These are phyloP conservation scores for Microcyclospora tardicrescens DNA, from an alignment of 2,329 filamentous ascomycete species.

Conservation along the genomic window DNA sequence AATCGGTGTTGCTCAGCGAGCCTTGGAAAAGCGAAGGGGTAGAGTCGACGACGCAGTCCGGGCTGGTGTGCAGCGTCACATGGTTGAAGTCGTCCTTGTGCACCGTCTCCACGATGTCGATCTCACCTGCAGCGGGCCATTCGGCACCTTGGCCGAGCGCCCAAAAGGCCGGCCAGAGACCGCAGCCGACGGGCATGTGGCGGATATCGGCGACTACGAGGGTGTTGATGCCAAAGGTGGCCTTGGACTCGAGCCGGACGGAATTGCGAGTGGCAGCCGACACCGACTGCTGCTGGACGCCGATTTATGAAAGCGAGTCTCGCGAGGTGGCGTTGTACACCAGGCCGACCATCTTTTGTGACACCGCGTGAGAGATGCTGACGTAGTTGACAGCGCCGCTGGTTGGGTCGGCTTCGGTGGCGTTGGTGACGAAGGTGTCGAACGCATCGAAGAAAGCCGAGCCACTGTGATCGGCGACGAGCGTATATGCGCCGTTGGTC, in stretches of 20 bases:
- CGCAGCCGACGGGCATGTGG: slow-evolving; percentile 40
- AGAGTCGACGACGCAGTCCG: slow-evolving; percentile 29
- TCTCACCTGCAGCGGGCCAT: slow-evolving; percentile 33
- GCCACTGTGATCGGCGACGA: slow-evolving; percentile 18
- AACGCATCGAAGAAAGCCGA: slow-evolving; percentile 33
- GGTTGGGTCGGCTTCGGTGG: slow-evolving; percentile 30
- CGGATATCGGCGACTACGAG: slow-evolving; percentile 37
- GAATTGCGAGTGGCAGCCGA: slow-evolving; percentile 20
- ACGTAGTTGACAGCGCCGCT: slow-evolving; percentile 22
- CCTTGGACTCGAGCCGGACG: slow-evolving; percentile 35
- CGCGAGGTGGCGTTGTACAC: slow-evolving; percentile 25
- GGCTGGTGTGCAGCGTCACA: slow-evolving; percentile 36
- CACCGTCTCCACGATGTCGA: slow-evolving; percentile 38
- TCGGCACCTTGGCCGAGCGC: slow-evolving; percentile 19
- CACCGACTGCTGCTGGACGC: slow-evolving; percentile 30
- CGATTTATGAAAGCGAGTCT: slow-evolving; percentile 28
- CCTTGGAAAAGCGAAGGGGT: slow-evolving; percentile 17
- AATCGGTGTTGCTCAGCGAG: slow-evolving; percentile 16
- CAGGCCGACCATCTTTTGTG: slow-evolving; percentile 27
- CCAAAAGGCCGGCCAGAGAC: slow-evolving; percentile 41
- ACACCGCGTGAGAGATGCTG: slow-evolving; percentile 19
- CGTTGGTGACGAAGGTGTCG: slow-evolving; percentile 23
- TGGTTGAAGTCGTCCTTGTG: slow-evolving; percentile 29
- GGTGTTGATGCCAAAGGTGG: slow-evolving; percentile 35
- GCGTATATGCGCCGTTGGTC: slow-evolving; percentile 11